Conservation (phyloP, 441 rosid species). For the Populus hybrid region DNA sequence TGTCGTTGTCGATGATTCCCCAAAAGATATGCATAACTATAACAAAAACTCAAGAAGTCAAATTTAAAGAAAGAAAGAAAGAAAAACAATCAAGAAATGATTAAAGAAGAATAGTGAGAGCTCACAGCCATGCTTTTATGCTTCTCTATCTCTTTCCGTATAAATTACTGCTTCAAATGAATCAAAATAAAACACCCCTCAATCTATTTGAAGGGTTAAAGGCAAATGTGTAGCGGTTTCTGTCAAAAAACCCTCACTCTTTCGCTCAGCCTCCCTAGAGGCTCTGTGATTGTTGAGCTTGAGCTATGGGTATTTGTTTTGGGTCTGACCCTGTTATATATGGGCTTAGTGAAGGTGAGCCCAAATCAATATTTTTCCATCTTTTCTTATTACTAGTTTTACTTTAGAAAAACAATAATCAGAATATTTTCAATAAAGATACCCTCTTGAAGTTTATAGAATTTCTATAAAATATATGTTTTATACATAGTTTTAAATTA, state of each 20-base stretch:
- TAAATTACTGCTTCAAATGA: background rate
- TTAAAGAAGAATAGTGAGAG: background rate
- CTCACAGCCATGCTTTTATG: constrained; percentile 1
- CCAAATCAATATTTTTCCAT: background rate
- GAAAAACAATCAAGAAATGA: background rate
- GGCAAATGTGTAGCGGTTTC: background rate
- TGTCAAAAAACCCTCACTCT: background rate
- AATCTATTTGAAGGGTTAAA: background rate
- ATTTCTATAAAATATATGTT: background rate
- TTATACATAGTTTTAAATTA: too few relatives aligned
- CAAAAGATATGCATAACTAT: constrained; percentile 44
- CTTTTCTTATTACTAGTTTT: background rate
- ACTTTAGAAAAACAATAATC: too few relatives aligned
- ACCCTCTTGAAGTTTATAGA: background rate
- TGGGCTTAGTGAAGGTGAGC: background rate
- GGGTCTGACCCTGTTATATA: background rate
- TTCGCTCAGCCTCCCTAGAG: background rate
- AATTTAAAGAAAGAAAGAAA: too few relatives aligned
- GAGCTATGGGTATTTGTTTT: background rate
- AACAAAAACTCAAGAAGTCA: background rate
- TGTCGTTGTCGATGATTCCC: constrained; percentile 33
- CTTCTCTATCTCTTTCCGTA: background rate
- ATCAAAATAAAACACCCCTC: background rate
- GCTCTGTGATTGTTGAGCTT: background rate
- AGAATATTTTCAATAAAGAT: background rate